Base-by-base conservation (phyloP, 768 basidiomycete species). In the Mycena chlorophos region DNA sequence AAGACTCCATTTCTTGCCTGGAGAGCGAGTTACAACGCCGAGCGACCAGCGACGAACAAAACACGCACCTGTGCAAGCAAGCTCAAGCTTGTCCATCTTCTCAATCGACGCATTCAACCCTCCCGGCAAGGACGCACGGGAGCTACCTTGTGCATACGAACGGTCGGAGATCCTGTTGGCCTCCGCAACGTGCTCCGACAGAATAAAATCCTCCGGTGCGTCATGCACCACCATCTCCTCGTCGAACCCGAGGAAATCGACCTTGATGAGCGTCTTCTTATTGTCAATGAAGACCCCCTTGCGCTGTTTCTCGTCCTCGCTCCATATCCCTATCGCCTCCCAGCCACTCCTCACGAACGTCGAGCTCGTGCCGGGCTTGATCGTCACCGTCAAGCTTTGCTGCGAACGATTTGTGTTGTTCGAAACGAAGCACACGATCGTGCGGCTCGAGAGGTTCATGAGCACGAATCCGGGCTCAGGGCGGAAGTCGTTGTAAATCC, bases 21-120 rank as follows among this genome's bases (percentile, higher is more conserved):
- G 13, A 14, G 23, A 23, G 20, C 4, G 13, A 47, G 14, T 13
- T 23, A 19, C 20, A 26, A 25, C 10, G 45, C 26, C 27, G 23
- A 19, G 16, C 22, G 27, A 4, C 4, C 25, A 13, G 4, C 5
- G 16, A 27, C 5, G 20, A n/a, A n/a, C n/a, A 86, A 20, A 6
- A 14, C 28, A 46, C 56, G 49, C 23, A 58, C 61, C 57, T 12
- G 54, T 62, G 19, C 45, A 31, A 16, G 51, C 17, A 22, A 34
- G 43, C 26, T 62, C 61, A 17, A 62, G 51, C 38, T 38, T 58
- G 57, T 62, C 61, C 14, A 43, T 29, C 48, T 62, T 62, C 29
- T 56, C 58, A 28, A 62, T 62, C 23, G 61, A 62, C 16, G 61
- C 61, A 4, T 45, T 58, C 14, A 62, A 48, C 4, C 61, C 61